phyloP scores from a whole-genome alignment of 2,329 filamentous ascomycete species.

The Fusarium succisae region DNA sequence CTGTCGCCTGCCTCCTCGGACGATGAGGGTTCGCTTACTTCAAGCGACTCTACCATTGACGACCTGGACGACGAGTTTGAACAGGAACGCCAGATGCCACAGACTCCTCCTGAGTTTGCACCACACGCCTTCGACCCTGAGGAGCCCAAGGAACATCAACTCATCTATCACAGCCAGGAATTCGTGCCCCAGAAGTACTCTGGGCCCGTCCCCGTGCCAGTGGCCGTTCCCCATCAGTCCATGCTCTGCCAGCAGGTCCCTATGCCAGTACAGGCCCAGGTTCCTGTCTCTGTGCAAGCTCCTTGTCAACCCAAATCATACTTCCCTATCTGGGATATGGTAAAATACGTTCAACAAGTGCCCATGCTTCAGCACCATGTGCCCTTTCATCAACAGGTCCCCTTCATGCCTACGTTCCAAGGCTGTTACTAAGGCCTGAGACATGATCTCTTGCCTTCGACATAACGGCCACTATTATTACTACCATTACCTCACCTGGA shows the following conservation, averaged over 20 bases:
- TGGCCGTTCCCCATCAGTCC: slow-evolving; percentile 39
- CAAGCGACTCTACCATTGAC: slow-evolving; percentile 62
- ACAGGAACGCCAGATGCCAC: slow-evolving; percentile 53
- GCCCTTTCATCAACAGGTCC: slow-evolving; percentile 63
- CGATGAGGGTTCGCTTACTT: slow-evolving; percentile 65
- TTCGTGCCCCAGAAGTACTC: slow-evolving; percentile 58
- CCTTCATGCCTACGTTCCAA: slow-evolving; percentile 61
- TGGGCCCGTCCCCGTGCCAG: slow-evolving; percentile 47
- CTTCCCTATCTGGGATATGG: slow-evolving; percentile 62
- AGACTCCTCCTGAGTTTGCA: slow-evolving; percentile 53
- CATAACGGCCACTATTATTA: neutral
- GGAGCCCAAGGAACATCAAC: slow-evolving; percentile 51
- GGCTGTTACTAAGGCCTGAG: slow-evolving; percentile 55
- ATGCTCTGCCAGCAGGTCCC: slow-evolving; percentile 46
- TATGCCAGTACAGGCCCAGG: slow-evolving; percentile 47
- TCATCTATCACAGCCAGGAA: slow-evolving; percentile 56
- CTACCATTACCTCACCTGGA: slow-evolving; percentile 31
- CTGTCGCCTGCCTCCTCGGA: slow-evolving; percentile 64
- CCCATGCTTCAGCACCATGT: slow-evolving; percentile 59
- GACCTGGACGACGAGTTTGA: slow-evolving; percentile 61
- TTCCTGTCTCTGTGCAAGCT: slow-evolving; percentile 50
- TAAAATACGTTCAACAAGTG: slow-evolving; percentile 62
- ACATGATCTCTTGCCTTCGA: slow-evolving; percentile 2
- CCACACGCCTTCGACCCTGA: slow-evolving; percentile 59
- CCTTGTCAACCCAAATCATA: slow-evolving; percentile 58